Conservation (phyloP, 805 yeast species). For the Jamesozyma jinghongensis region DNA sequence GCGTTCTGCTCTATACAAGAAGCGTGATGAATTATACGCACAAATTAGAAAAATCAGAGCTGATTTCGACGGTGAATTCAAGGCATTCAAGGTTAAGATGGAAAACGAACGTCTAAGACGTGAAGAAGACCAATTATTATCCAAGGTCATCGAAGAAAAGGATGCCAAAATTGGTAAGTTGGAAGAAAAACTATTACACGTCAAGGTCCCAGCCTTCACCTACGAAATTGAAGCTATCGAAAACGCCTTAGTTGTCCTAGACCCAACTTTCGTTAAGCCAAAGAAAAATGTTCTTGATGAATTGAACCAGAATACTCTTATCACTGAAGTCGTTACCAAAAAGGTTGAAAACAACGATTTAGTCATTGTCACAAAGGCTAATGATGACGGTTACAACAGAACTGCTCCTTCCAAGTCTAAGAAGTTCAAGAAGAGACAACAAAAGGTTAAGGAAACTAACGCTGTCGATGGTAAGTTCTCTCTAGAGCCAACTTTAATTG, state of each 20-base stretch:
- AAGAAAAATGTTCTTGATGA: constrained; percentile 28
- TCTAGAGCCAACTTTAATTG: constrained; percentile 72
- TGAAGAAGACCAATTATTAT: constrained; percentile 44
- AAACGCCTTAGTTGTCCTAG: constrained; percentile 61
- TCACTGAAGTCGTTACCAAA: constrained; percentile 34
- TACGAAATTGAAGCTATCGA: constrained; percentile 71
- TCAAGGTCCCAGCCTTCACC: constrained; percentile 75
- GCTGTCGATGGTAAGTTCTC: constrained; percentile 41
- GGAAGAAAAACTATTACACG: constrained; percentile 62
- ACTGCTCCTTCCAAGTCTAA: constrained; percentile 41
- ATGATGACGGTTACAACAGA: constrained; percentile 42
- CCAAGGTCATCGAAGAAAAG: constrained; percentile 40
- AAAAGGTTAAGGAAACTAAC: constrained; percentile 6
- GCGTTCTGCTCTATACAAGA: constrained; percentile 57
- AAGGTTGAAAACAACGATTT: constrained; percentile 57
- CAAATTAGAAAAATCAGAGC: constrained; percentile 59
- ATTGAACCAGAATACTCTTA: constrained; percentile 25
- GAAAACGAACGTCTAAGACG: constrained; percentile 68
- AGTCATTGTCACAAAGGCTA: constrained; percentile 38
- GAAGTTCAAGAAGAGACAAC: constrained; percentile 44
- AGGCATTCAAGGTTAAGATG: constrained; percentile 57
- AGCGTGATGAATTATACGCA: constrained; percentile 59
- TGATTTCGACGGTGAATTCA: constrained; percentile 67
- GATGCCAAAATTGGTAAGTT: constrained; percentile 49
- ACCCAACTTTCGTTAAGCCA: constrained; percentile 65